Base-by-base conservation (phyloP, 169 alveolate species). In the Plasmodium inui region DNA sequence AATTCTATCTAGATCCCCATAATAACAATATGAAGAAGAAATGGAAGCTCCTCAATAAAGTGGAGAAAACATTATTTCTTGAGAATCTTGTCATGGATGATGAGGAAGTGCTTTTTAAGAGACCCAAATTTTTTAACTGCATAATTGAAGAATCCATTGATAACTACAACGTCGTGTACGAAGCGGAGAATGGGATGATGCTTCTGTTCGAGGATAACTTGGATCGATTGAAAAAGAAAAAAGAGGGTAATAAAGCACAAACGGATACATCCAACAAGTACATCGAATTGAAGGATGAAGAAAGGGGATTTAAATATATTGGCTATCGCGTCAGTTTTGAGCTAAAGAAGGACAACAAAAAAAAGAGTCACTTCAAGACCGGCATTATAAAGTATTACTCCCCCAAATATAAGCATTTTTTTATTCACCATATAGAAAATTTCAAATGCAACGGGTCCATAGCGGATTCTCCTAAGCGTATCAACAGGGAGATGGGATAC, bases 301-400 rank as follows among this genome's bases (percentile, higher is more conserved):
- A 88, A 67, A 88, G 44, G 39, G 94, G 94, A 4, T 88, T 88
- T 67, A 88, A 80, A 61, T 88, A 88, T 67, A 88, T 88, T 26
- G 94, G 94, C 8, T 88, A 88, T 78, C 94, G 94, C 46, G 94
- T 88, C 12, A 88, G 94, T 79, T 79, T 88, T 76, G 90, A 88
- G 22, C 71, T 88, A 88, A 88, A 88, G 82, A 88, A 57, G 53
- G 94, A 88, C 72, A 88, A 88, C 50, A 88, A 88, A 61, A 88
- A 88, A 44, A 88, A 88, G n/a, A 67, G 90, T 22, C 67, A 78
- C n/a, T 50, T 88, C 19, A 76, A 88, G 82, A 67, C 78, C 1
- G 94, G 94, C 22, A 88, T 88, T 78, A 88, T 88, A 88, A 88
- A 88, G 82, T 88, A 88, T 78, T 88, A 88, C 82, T 88, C 94